phyloP scores from a whole-genome alignment of 192 early-diverging fungal genomes.

The Backusella westeae region DNA sequence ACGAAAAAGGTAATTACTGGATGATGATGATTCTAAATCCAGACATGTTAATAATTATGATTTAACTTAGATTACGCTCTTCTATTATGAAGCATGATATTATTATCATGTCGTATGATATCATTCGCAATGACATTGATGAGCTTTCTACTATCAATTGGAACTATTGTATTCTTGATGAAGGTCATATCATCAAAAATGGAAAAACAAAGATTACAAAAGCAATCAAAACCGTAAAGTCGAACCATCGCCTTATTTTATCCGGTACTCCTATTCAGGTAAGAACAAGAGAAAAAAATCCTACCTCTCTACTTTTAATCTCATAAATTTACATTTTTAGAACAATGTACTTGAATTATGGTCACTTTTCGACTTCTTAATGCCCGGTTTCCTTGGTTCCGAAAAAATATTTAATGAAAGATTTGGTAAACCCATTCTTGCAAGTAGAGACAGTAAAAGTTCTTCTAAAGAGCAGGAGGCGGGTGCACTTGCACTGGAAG shows the following conservation, averaged over 20 bases:
- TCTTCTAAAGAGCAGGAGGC: constrained; percentile 65
- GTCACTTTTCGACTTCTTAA: constrained; percentile 97
- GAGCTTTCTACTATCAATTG: constrained; percentile 65
- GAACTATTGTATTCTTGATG: constrained; percentile 97
- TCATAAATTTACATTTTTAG: constrained; percentile 26
- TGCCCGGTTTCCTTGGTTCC: constrained; percentile 97
- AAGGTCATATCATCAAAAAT: constrained; percentile 98
- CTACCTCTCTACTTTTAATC: neutral
- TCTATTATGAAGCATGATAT: constrained; percentile 64
- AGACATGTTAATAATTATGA: too few relatives aligned
- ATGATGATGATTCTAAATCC: neutral
- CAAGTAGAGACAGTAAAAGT: constrained; percentile 86
- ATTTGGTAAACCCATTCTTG: constrained; percentile 90
- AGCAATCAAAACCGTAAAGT: constrained; percentile 85
- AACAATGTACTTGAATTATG: constrained; percentile 98
- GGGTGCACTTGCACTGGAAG: constrained; percentile 85
- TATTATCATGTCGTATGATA: constrained; percentile 95
- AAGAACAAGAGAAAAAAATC: too few relatives aligned
- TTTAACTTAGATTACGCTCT: constrained; percentile 45
- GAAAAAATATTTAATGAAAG: constrained; percentile 94
- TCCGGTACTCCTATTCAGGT: constrained; percentile 94
- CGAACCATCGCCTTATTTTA: constrained; percentile 88
- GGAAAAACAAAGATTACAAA: constrained; percentile 91
- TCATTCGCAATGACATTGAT: constrained; percentile 94
- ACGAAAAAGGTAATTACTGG: constrained; percentile 50